Evolutionary conservation across 2,329 filamentous ascomycete genomes (phyloP).

Genomic region (Phialophora tarda): DNA sequence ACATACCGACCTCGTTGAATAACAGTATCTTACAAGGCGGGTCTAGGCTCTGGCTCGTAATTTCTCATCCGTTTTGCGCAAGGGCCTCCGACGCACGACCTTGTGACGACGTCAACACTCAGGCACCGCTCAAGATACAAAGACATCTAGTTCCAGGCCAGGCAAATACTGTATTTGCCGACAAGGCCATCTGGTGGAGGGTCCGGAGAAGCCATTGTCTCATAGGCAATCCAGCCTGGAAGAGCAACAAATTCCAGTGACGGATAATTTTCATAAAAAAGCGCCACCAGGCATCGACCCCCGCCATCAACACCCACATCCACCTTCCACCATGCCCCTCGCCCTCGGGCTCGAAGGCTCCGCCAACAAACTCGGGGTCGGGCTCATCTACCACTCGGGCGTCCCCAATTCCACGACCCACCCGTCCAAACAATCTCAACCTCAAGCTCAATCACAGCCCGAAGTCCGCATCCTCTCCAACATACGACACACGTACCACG

Average conservation of each 20-base stretch:
- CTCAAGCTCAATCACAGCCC: slow-evolving; percentile 53
- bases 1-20: background rate
- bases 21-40: background rate
- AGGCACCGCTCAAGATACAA: background rate
- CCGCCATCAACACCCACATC: too few species aligned
- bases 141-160: background rate
- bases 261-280: background rate
- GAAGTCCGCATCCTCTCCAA: slow-evolving; percentile 74
- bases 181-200: background rate
- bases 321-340: slow-evolving; percentile 48
- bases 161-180: background rate
- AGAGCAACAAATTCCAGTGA: background rate
- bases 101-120: background rate
- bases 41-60: background rate
- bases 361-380: slow-evolving; percentile 96
- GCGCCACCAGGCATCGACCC: background rate
- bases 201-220: background rate
- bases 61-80: background rate
- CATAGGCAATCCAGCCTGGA: background rate
- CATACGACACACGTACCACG: slow-evolving; percentile 89
- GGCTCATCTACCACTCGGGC: slow-evolving; percentile 66
- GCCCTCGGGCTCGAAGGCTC: slow-evolving; percentile 84
- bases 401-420: slow-evolving; percentile 64
- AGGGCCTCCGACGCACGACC: background rate
- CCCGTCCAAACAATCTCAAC: slow-evolving; percentile 42